These are phyloP conservation scores for Hypoxylon sp. DNA, from an alignment of 2,329 filamentous ascomycete genomes.

Conservation along the genomic window DNA sequence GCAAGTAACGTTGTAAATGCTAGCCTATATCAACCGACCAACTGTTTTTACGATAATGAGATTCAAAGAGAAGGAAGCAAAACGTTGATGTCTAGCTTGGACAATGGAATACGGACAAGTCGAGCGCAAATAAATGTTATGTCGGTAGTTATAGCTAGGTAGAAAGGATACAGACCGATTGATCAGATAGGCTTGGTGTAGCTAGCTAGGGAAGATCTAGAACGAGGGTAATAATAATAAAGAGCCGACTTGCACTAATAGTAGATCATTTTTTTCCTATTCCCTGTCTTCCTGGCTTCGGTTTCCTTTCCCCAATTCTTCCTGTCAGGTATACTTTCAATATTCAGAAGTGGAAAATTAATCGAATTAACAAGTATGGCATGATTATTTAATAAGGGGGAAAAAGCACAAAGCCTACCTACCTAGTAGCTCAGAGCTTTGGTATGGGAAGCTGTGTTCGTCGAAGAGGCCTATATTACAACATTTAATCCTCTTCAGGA, in stretches of 20 bases:
- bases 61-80: background rate
- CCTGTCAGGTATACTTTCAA: background rate
- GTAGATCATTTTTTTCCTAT: constrained; percentile 3
- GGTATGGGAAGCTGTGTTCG: background rate
- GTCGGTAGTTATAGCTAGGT: constrained; percentile 6
- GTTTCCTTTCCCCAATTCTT: background rate
- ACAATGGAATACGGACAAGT: background rate
- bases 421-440: background rate
- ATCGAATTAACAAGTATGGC: background rate
- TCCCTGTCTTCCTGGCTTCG: background rate
- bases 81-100: background rate
- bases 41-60: background rate
- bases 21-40: constrained; percentile 6
- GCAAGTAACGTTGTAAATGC: constrained; percentile 3
- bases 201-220: constrained; percentile 33
- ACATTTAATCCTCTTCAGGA: constrained; percentile 36
- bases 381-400: constrained; percentile 9
- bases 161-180: constrained; percentile 24
- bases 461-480: constrained; percentile 19
- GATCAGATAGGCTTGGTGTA: constrained; percentile 26
- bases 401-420: background rate
- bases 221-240: constrained; percentile 13
- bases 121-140: background rate
- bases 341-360: background rate
- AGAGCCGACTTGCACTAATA: constrained; percentile 5